A percentile compares a stretch with the other conserved stretches of the same genome.
phyloP scores from a whole-genome alignment of 2,329 filamentous ascomycete species.

The Erysiphe pulchra region DNA sequence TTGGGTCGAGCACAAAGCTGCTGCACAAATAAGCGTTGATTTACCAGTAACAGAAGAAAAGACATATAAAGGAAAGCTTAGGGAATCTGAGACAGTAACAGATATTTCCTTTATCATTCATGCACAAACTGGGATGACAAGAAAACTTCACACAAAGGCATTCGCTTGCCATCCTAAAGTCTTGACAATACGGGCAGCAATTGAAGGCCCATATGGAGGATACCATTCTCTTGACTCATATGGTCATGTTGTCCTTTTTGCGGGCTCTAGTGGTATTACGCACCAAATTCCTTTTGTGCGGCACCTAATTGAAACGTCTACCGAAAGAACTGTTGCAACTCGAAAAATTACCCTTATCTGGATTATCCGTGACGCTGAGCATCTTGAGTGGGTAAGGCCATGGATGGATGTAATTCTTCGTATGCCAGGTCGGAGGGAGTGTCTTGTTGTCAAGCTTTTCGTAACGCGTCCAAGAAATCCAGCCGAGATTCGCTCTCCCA shows the following conservation, averaged over 20 bases:
- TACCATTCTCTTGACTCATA: slow-evolving; percentile 71
- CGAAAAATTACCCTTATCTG: slow-evolving; percentile 66
- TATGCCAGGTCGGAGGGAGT: slow-evolving; percentile 56
- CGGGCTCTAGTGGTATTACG: slow-evolving; percentile 55
- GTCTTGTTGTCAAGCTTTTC: slow-evolving; percentile 71
- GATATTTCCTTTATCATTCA: slow-evolving; percentile 64
- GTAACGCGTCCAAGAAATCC: slow-evolving; percentile 67
- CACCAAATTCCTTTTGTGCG: slow-evolving; percentile 66
- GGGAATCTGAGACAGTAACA: slow-evolving; percentile 13
- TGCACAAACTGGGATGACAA: slow-evolving; percentile 70
- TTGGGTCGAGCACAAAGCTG: slow-evolving; percentile 35
- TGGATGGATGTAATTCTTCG: slow-evolving; percentile 55
- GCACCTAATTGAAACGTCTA: slow-evolving; percentile 45
- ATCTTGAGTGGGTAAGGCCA: slow-evolving; percentile 77
- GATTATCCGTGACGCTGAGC: slow-evolving; percentile 74
- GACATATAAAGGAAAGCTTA: slow-evolving; percentile 15
- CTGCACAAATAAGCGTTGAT: slow-evolving; percentile 5
- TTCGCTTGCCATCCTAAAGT: slow-evolving; percentile 12
- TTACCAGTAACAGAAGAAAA: slow-evolving; percentile 16
- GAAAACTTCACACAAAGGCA: slow-evolving; percentile 50
- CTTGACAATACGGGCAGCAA: slow-evolving; percentile 25
- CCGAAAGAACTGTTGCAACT: slow-evolving; percentile 48
- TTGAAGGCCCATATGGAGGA: slow-evolving; percentile 75
- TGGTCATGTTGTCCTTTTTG: slow-evolving; percentile 52
- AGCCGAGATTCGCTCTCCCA: slow-evolving; percentile 48